Evolutionary conservation across 2,329 filamentous ascomycete genomes (phyloP).

Genomic region (Zasmidium cellare): DNA sequence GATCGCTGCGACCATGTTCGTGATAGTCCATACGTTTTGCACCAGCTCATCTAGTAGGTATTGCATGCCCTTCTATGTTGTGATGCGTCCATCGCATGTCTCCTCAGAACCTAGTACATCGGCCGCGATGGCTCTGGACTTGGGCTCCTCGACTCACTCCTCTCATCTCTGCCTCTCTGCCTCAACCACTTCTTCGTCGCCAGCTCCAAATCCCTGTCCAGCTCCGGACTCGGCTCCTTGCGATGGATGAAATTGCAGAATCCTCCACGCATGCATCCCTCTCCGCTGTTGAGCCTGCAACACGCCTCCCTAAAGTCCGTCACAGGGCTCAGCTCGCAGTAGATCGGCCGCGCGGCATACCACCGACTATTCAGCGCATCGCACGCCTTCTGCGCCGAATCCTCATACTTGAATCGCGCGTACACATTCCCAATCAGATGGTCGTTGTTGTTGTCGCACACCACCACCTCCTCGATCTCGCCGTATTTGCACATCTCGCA

Average conservation of each 20-base stretch:
- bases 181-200: slow-evolving; percentile 97
- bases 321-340: slow-evolving; percentile 94
- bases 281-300: slow-evolving; percentile 88
- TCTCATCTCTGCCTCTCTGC: slow-evolving; percentile 76
- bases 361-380: slow-evolving; percentile 91
- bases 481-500: slow-evolving; percentile 99
- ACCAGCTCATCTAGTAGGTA: too few species aligned
- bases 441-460: slow-evolving; percentile 99
- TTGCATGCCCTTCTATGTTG: background rate
- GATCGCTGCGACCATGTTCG: too few species aligned
- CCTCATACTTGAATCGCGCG: slow-evolving; percentile 99
- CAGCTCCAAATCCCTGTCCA: slow-evolving; percentile 83
- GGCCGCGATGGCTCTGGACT: slow-evolving; percentile 80
- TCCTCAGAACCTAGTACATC: slow-evolving; percentile 41
- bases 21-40: too few species aligned
- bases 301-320: slow-evolving; percentile 98
- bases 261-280: slow-evolving; percentile 91
- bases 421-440: slow-evolving; percentile 99
- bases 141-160: slow-evolving; percentile 78
- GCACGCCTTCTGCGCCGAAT: slow-evolving; percentile 88
- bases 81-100: background rate
- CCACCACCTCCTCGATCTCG: slow-evolving; percentile 94
- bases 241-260: slow-evolving; percentile 99
- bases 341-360: slow-evolving; percentile 96
- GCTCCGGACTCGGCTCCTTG: slow-evolving; percentile 86